A percentile compares a stretch with the other conserved stretches of the same genome.
These are phyloP conservation scores for Penicillium sp. DNA, from an alignment of 2,329 filamentous ascomycete species.

Conservation along the genomic window DNA sequence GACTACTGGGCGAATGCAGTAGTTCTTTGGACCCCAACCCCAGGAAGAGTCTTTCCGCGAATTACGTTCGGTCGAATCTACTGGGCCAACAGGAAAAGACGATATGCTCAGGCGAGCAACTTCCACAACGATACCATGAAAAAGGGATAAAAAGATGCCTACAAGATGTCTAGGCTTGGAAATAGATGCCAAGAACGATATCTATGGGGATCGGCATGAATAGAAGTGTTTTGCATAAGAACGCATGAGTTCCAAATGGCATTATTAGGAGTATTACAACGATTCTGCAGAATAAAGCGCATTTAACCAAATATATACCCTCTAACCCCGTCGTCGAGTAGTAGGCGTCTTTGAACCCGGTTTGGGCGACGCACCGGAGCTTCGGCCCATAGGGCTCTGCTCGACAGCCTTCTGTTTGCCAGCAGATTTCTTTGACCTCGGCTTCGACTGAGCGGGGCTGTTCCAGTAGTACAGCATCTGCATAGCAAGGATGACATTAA, in stretches of 20 bases:
- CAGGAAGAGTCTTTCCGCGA: not conserved
- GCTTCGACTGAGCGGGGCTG: conserved; percentile 36
- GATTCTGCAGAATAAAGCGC: conserved; percentile 9
- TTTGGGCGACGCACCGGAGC: conserved; percentile 44
- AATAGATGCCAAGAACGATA: no score
- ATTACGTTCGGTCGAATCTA: not conserved
- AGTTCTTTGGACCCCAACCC: not conserved
- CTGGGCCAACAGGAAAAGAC: not conserved
- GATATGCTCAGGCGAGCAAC: no score
- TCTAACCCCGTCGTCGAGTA: conserved; percentile 55
- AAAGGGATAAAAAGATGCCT: no score
- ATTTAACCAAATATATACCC: conserved; percentile 1
- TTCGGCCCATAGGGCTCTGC: conserved; percentile 34
- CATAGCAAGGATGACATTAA: conserved; percentile 80
- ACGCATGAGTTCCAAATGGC: conserved; percentile 9
- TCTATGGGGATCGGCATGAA: not conserved
- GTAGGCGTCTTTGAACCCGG: conserved; percentile 50
- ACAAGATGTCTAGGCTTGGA: no score
- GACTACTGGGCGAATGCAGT: conserved; percentile 44
- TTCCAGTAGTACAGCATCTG: conserved; percentile 99
- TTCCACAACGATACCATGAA: no score
- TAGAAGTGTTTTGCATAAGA: not conserved
- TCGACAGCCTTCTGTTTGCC: conserved; percentile 25
- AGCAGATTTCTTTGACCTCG: conserved; percentile 31
- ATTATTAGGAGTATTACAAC: conserved; percentile 16